Conservation (phyloP, 2,329 filamentous ascomycete genomes). For the Mariannaea elegans region DNA sequence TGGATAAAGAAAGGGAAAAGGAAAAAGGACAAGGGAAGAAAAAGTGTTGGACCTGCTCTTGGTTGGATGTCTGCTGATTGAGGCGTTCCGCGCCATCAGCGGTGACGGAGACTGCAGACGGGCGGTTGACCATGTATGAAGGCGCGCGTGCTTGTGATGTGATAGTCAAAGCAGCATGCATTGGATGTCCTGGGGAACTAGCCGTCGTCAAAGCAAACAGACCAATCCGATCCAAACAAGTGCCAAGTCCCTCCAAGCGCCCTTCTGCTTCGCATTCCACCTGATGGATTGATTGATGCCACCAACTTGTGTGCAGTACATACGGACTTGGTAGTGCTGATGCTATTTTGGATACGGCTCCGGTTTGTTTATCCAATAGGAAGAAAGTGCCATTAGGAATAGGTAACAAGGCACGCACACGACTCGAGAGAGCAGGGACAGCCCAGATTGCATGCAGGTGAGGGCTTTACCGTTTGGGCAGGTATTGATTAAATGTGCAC, state of each 20-base stretch:
- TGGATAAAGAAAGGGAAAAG: background rate
- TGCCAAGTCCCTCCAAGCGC: background rate
- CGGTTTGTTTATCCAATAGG: background rate
- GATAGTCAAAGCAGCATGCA: background rate
- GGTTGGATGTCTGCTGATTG: conserved; percentile 2
- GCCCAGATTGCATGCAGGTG: background rate
- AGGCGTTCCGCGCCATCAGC: background rate
- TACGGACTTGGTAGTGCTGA: too few relatives aligned
- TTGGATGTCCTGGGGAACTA: background rate
- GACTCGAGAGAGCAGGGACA: background rate
- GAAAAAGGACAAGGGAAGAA: background rate
- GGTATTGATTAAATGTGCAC: background rate
- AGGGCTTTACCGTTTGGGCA: background rate
- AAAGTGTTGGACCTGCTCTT: background rate
- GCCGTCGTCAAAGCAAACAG: background rate
- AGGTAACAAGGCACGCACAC: background rate
- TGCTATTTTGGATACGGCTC: background rate
- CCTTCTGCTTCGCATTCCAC: background rate
- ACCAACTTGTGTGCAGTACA: background rate
- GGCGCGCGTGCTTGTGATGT: background rate
- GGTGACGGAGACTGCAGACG: conserved; percentile 7
- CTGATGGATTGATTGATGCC: background rate
- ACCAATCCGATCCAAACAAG: background rate
- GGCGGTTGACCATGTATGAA: background rate
- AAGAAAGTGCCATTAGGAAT: background rate